phyloP scores from a whole-genome alignment of 2,329 filamentous ascomycete genomes.

The Penicillium brevicompactum region DNA sequence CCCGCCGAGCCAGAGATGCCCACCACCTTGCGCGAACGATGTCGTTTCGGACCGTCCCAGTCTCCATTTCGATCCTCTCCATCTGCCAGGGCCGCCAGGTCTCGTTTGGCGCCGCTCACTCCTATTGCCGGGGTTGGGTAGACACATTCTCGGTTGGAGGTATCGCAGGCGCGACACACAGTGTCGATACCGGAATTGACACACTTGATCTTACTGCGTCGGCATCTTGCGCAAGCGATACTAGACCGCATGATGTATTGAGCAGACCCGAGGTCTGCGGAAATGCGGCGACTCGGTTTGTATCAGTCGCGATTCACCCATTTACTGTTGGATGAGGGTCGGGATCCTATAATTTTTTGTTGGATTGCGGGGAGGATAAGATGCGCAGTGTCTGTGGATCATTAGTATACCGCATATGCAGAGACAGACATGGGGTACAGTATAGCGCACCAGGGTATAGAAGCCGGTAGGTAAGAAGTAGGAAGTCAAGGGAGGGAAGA shows the following conservation, averaged over 20 bases:
- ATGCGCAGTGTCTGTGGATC: background rate
- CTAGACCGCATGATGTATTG: constrained; percentile 66
- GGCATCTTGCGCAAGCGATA: constrained; percentile 75
- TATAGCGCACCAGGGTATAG: background rate
- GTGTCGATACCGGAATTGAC: constrained; percentile 73
- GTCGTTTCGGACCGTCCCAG: constrained; percentile 46
- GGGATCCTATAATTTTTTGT: background rate
- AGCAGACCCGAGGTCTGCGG: constrained; percentile 16
- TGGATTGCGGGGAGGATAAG: background rate
- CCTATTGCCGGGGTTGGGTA: constrained; percentile 59
- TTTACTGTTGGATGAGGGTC: constrained; percentile 6
- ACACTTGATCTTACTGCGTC: constrained; percentile 84
- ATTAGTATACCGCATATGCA: constrained; percentile 16
- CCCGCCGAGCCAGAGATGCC: constrained; percentile 34
- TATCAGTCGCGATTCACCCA: constrained; percentile 12
- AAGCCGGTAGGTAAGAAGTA: constrained; percentile 7
- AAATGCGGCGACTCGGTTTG: constrained; percentile 4
- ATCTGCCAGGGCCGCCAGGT: constrained; percentile 38
- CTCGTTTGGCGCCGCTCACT: constrained; percentile 40
- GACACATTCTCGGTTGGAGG: constrained; percentile 70
- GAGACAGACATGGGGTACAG: background rate
- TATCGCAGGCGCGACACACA: constrained; percentile 74
- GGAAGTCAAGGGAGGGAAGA: constrained; percentile 13
- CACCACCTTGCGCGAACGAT: constrained; percentile 40
- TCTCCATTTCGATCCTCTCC: constrained; percentile 44